These are phyloP conservation scores for Talaromyces sp. DNA, from an alignment of 2,329 filamentous ascomycete species.

Conservation along the genomic window DNA sequence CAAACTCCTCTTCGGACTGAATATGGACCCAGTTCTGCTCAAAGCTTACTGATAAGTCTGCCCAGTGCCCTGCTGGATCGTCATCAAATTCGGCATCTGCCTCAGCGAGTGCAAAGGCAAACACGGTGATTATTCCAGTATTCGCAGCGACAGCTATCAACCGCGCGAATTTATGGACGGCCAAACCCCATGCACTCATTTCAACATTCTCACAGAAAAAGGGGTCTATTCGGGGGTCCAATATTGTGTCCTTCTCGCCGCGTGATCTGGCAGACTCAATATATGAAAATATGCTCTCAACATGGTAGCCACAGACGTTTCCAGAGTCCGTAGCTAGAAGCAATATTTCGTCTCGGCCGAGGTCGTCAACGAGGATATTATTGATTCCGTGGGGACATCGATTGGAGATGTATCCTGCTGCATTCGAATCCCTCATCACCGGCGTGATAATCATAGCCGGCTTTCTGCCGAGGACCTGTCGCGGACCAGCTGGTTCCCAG, in stretches of 20 bases:
- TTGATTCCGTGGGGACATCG: slow-evolving; percentile 63
- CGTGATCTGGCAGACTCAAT: slow-evolving; percentile 37
- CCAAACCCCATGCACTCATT: slow-evolving; percentile 81
- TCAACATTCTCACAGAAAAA: slow-evolving; percentile 78
- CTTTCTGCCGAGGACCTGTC: slow-evolving; percentile 38
- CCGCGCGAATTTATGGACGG: slow-evolving; percentile 76
- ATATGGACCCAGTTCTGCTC: slow-evolving; percentile 39
- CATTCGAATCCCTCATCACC: slow-evolving; percentile 38
- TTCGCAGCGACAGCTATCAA: slow-evolving; percentile 87
- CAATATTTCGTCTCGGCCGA: slow-evolving; percentile 69
- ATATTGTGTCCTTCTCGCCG: slow-evolving; percentile 28
- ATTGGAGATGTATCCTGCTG: slow-evolving; percentile 56
- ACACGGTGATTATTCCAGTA: slow-evolving; percentile 57
- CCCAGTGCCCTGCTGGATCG: slow-evolving; percentile 22
- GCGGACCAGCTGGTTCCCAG: slow-evolving; percentile 44
- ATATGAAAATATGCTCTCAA: slow-evolving; percentile 50
- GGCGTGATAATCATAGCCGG: slow-evolving; percentile 46
- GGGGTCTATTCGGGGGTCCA: slow-evolving; percentile 39
- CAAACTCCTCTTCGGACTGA: slow-evolving; percentile 27
- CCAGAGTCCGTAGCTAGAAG: slow-evolving; percentile 71
- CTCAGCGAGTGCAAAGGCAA: slow-evolving; percentile 57
- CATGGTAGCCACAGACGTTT: slow-evolving; percentile 70
- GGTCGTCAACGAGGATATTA: slow-evolving; percentile 64
- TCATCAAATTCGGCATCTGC: slow-evolving; percentile 24
- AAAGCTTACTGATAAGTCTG: slow-evolving; percentile 22